A percentile compares a stretch with the other conserved stretches of the same genome.
These are phyloP conservation scores for Trypanosoma theileri DNA, from an alignment of 208 protist species.

Conservation along the genomic window DNA sequence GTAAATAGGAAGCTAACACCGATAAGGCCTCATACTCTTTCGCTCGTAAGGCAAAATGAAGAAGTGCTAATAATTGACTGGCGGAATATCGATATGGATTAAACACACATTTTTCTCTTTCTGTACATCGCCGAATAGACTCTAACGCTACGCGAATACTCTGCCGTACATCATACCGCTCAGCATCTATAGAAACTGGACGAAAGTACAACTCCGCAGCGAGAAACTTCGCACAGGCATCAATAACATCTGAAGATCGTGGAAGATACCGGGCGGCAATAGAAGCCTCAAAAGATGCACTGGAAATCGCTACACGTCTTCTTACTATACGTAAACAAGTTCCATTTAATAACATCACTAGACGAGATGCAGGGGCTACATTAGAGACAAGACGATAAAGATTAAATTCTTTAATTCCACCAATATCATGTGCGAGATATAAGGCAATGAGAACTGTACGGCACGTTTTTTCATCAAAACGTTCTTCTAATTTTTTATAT, in stretches of 20 bases:
- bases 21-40: slow-evolving; percentile 51
- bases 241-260: slow-evolving; percentile 36
- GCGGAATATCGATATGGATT: slow-evolving; percentile 51
- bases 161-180: slow-evolving; percentile 16
- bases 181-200: slow-evolving; percentile 34
- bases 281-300: slow-evolving; percentile 50
- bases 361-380: slow-evolving; percentile 64
- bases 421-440: slow-evolving; percentile 48
- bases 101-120: slow-evolving; percentile 38
- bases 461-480: slow-evolving; percentile 52
- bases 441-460: slow-evolving; percentile 63
- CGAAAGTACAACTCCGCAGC: slow-evolving; percentile 66
- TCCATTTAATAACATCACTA: slow-evolving; percentile 69
- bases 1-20: slow-evolving; percentile 54
- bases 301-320: slow-evolving; percentile 42
- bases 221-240: slow-evolving; percentile 52
- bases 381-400: slow-evolving; percentile 78
- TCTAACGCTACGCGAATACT: slow-evolving; percentile 38
- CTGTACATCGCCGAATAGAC: slow-evolving; percentile 33
- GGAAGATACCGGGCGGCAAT: slow-evolving; percentile 56
- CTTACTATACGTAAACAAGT: slow-evolving; percentile 51
- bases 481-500: slow-evolving; percentile 52
- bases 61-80: slow-evolving; percentile 58
- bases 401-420: slow-evolving; percentile 79
- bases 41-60: slow-evolving; percentile 60